Base-by-base conservation (phyloP, 495 filamentous ascomycete genomes). In the Bombardia bombarda region DNA sequence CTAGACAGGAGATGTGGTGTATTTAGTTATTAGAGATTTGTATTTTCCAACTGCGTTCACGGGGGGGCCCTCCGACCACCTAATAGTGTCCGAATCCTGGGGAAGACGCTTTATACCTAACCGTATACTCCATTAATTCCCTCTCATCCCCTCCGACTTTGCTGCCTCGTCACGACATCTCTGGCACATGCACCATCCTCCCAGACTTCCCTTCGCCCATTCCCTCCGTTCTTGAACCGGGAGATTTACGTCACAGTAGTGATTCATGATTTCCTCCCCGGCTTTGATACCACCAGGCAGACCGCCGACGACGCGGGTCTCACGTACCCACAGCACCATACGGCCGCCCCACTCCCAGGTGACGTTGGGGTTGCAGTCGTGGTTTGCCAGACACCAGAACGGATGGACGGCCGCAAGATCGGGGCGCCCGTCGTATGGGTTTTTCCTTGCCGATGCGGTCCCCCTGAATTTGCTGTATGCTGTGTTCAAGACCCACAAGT, bases 401-500 rank as follows among this genome's bases (percentile, higher is more conserved):
- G 74, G 68, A 53, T 74, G 74, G 1, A 74, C 68, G 22, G 87
- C 87, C 30, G 81, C 83, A 8, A 92, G 76, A 43, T 92, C 86
- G 0, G 87, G 87, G 16, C 83, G 70, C 14, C 87, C 77, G 51
- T 87, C 83, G 55, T 75, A 73, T 0, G 68, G 74, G 24, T 77
- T 83, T 42, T 92, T 75, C 6, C 87, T 71, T 3, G 87, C 92
- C 3, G 86, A 92, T 0, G 92, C 90, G 0, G 88, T 92, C 31
- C 87, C 90, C 7, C 92, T 77, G 65, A 96, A 95, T 59, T 98
- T 98, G 39, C 84, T 78, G 61, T 88, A 92, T 5, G 95, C 73
- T 0, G 90, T 95, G 60, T 96, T 94, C 53, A 93, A 73, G 7
- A 96, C 77, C 92, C 92, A 98, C n/a, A 83, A 69, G 46, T 95